Evolutionary conservation across 2,329 filamentous ascomycete genomes (phyloP).

Genomic region (Colletotrichum trifolii): DNA sequence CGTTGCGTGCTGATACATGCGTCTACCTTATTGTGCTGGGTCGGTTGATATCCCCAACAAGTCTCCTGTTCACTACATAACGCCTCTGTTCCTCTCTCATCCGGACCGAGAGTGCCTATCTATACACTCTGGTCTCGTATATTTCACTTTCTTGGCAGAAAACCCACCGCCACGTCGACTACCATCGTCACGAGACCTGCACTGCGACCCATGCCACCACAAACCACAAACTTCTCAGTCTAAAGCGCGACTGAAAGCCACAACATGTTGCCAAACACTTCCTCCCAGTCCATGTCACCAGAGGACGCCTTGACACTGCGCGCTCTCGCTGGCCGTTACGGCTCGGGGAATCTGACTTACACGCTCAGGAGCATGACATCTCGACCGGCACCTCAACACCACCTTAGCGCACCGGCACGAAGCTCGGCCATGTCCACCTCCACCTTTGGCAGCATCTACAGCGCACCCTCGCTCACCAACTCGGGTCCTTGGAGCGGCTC

Average conservation of each 20-base stretch:
- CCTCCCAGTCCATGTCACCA: slow-evolving; percentile 12
- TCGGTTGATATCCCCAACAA: background rate
- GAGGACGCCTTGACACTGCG: slow-evolving; percentile 21
- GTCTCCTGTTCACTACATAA: slow-evolving; percentile 18
- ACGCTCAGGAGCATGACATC: slow-evolving; percentile 18
- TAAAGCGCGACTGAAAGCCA: slow-evolving; percentile 7
- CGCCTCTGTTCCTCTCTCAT: slow-evolving; percentile 1
- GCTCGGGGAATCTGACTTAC: slow-evolving; percentile 13
- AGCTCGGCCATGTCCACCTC: slow-evolving; percentile 54
- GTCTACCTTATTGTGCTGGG: background rate
- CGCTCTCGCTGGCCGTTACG: slow-evolving; percentile 28
- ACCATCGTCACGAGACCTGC: background rate
- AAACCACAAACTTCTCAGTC: background rate
- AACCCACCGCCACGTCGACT: too few relatives aligned
- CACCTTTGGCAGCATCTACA: slow-evolving; percentile 52
- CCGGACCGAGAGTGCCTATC: background rate
- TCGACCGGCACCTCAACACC: slow-evolving; percentile 3
- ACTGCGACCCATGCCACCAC: slow-evolving; percentile 1
- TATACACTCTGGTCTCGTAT: too few relatives aligned
- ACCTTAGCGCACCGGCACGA: background rate
- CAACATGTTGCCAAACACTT: slow-evolving; percentile 10
- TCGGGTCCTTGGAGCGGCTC: slow-evolving; percentile 51
- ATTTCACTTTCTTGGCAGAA: too few relatives aligned
- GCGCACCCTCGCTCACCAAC: slow-evolving; percentile 49
- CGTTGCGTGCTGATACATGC: background rate